Percentiles rank a stretch among this genome's conserved stretches.
Evolutionary conservation across 306 rosid species (phyloP).

Genomic region (cucumber (Cucumis sativus)): DNA sequence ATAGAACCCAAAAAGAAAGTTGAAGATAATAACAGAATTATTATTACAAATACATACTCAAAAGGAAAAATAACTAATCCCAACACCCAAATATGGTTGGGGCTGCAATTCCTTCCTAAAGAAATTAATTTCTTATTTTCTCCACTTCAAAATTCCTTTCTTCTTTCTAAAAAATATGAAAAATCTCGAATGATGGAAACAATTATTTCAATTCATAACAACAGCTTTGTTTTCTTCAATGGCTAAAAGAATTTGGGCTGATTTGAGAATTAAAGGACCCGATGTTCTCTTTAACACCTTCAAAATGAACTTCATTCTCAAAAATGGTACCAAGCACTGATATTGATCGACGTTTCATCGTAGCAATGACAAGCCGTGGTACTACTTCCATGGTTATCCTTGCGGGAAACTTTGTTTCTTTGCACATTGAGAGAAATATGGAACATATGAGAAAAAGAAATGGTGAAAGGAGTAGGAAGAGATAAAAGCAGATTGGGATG

Average conservation of each 20-base stretch:
- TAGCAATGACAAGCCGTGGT: neutral
- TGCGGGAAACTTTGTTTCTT: neutral
- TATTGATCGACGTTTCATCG: neutral
- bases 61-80: neutral
- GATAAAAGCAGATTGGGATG: neutral
- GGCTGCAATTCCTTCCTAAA: neutral
- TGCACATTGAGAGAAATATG: neutral
- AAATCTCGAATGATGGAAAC: neutral
- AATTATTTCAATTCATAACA: neutral
- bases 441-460: no score
- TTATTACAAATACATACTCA: neutral
- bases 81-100: neutral
- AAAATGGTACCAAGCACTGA: neutral
- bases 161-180: neutral
- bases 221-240: neutral
- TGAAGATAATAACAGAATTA: no score
- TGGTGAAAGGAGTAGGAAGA: neutral
- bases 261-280: neutral
- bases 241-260: neutral
- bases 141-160: neutral
- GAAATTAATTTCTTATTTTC: neutral
- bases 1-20: no score
- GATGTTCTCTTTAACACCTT: neutral
- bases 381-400: neutral
- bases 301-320: conserved; percentile 3